phyloP scores from a whole-genome alignment of 768 basidiomycete species.

The Russula dissimulans region DNA sequence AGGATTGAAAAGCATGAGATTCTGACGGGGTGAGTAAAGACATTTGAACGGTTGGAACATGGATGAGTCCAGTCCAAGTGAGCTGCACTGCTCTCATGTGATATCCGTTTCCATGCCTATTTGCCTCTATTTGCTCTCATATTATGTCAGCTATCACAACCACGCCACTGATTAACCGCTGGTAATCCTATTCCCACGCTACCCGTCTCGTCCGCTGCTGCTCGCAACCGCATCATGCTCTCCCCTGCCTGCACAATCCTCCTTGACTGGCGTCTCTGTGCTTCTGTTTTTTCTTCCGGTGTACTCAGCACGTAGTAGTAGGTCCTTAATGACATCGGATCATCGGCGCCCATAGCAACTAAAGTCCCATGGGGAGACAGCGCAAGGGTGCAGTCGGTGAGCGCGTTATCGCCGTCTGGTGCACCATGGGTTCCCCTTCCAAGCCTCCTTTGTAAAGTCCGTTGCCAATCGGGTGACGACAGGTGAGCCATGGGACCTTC shows the following conservation, averaged over 20 bases:
- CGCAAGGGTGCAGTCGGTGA: not conserved
- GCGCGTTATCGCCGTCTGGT: not conserved
- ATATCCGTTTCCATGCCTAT: slow-evolving; percentile 3
- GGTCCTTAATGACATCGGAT: not conserved
- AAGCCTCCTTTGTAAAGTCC: not conserved
- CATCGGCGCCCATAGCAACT: not conserved
- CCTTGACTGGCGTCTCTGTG: slow-evolving; percentile 1
- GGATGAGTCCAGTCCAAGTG: slow-evolving; percentile 10
- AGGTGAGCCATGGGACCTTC: not conserved
- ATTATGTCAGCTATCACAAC: not conserved
- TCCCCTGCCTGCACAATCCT: slow-evolving; percentile 3
- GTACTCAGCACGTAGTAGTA: not conserved
- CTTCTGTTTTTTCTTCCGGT: not conserved
- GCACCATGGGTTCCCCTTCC: not conserved
- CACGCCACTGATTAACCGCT: not conserved
- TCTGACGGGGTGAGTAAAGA: slow-evolving; percentile 19
- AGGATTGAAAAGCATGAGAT: slow-evolving; percentile 20
- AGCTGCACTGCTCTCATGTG: slow-evolving; percentile 13
- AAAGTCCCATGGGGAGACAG: not conserved
- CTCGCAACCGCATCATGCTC: slow-evolving; percentile 4
- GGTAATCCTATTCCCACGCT: not conserved
- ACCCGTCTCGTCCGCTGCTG: not conserved
- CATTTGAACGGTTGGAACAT: slow-evolving; percentile 14
- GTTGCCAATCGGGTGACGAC: slow-evolving; percentile 9
- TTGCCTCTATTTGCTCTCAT: slow-evolving; percentile 4